Evolutionary conservation across 768 basidiomycete genomes (phyloP).

Genomic region (Gelatoporia subvermispora): DNA sequence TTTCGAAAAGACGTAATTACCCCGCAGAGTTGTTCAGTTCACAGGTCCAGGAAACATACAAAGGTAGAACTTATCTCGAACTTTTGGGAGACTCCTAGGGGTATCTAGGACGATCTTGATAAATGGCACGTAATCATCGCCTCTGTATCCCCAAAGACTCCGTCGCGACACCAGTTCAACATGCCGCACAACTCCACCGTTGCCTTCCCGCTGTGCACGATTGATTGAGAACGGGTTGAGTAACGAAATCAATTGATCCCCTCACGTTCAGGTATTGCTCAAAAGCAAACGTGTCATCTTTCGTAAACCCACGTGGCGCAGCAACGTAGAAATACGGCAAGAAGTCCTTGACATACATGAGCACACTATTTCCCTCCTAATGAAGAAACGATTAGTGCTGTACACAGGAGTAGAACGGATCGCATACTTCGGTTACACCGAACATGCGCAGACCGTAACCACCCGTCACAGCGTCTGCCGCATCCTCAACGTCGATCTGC

Average conservation of each 20-base stretch:
- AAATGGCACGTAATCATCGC: slow-evolving; percentile 76
- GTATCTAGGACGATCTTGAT: slow-evolving; percentile 78
- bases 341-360: slow-evolving; percentile 78
- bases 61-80: slow-evolving; percentile 72
- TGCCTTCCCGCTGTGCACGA: neutral
- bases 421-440: slow-evolving; percentile 81
- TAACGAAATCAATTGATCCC: no score
- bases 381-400: neutral
- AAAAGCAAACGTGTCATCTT: slow-evolving; percentile 64
- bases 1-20: slow-evolving; percentile 44
- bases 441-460: slow-evolving; percentile 63
- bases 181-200: slow-evolving; percentile 36
- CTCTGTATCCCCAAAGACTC: slow-evolving; percentile 84
- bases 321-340: slow-evolving; percentile 92
- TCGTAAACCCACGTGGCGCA: slow-evolving; percentile 76
- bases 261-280: slow-evolving; percentile 66
- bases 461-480: slow-evolving; percentile 38
- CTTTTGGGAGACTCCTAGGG: slow-evolving; percentile 75
- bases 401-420: neutral
- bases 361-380: slow-evolving; percentile 84
- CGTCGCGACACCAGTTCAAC: slow-evolving; percentile 62
- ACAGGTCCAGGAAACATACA: slow-evolving; percentile 16
- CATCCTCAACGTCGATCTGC: slow-evolving; percentile 89
- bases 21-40: slow-evolving; percentile 9
- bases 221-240: no score